phyloP scores from a whole-genome alignment of 2,329 filamentous ascomycete genomes.

The Colletotrichum sojae region DNA sequence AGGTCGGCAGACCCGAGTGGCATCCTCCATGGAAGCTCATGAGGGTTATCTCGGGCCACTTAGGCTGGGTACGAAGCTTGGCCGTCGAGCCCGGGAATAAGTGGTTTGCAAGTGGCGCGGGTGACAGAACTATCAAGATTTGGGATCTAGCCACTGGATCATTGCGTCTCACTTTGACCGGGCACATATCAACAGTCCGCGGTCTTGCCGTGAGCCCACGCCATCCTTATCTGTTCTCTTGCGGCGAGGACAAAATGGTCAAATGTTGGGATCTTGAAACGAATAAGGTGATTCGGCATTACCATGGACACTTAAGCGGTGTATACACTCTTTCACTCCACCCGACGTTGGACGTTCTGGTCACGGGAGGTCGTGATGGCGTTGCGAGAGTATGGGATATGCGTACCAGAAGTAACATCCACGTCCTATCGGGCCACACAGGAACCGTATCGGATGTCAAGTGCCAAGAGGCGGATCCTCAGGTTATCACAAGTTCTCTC shows the following conservation, averaged over 20 bases:
- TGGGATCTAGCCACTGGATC: constrained; percentile 94
- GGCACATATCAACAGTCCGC: constrained; percentile 93
- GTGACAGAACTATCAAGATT: constrained; percentile 97
- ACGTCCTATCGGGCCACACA: constrained; percentile 92
- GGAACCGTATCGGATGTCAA: constrained; percentile 90
- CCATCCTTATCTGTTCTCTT: constrained; percentile 97
- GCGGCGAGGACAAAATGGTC: constrained; percentile 99
- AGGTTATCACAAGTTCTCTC: constrained; percentile 93
- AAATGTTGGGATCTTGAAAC: constrained; percentile 99
- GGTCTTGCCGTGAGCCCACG: constrained; percentile 92
- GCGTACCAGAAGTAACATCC: constrained; percentile 95
- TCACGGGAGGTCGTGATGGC: constrained; percentile 94
- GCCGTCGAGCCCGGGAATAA: constrained; percentile 96
- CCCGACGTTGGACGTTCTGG: constrained; percentile 92
- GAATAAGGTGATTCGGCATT: constrained; percentile 99
- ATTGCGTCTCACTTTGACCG: constrained; percentile 89
- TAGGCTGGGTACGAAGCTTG: constrained; percentile 93
- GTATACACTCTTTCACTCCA: constrained; percentile 96
- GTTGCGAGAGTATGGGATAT: constrained; percentile 98
- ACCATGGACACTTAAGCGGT: constrained; percentile 95
- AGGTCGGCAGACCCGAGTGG: constrained; percentile 86
- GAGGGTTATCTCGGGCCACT: constrained; percentile 95
- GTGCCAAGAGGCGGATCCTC: constrained; percentile 96
- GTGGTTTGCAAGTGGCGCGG: constrained; percentile 97
- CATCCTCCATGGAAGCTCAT: constrained; percentile 98